Evolutionary conservation across 2,329 filamentous ascomycete species (phyloP), one percentile per base, ranked within the genome.

Genomic region (Macrophomina pseudophaseolina): DNA sequence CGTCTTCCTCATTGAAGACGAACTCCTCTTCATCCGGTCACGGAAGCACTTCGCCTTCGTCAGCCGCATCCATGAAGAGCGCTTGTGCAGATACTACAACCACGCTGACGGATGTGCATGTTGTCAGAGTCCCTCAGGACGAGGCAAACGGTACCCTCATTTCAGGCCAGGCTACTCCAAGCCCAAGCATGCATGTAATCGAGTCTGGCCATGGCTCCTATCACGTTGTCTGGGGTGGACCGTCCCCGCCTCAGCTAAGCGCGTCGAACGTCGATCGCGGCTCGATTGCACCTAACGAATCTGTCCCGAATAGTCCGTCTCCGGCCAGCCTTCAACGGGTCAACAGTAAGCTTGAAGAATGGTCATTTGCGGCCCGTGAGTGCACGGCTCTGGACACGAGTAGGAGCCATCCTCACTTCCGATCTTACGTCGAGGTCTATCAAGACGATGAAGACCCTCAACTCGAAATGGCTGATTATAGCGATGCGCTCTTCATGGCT

Each of bases 61-160:
- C 63, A 7, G 9, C 18, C 3, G 28, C 40, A 38, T 66, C 65
- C 4, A 14, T 56, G 4, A 78, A 74, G 63, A 70, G 75, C 49
- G 69, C 40, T 28, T 66, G 65, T 28, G 76, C 75, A 23, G 70
- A 71, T 38, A 69, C 75, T 28, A 75, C 74, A 5, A 65, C 73
- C 6, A 79, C 76, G 5, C 69, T 72, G 4, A 75, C 77, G 1
- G 75, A 76, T 66, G 75, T 78, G 3, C 76, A 78, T 64, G 72
- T 77, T 23, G 69, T 78, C 38, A 71, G 75, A 3, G 70, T 74
- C 40, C 65, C 74, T 16, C 73, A 74, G 5, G 12, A 32, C 69
- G 66, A 62, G n/a, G 9, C 54, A 2, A 65, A 60, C 1, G 64
- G 66, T 5, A 11, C 40, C 3, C 32, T 56, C 18, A 35, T 46